phyloP scores from a whole-genome alignment of 2,329 filamentous ascomycete species.

The Epichloe scottii region DNA sequence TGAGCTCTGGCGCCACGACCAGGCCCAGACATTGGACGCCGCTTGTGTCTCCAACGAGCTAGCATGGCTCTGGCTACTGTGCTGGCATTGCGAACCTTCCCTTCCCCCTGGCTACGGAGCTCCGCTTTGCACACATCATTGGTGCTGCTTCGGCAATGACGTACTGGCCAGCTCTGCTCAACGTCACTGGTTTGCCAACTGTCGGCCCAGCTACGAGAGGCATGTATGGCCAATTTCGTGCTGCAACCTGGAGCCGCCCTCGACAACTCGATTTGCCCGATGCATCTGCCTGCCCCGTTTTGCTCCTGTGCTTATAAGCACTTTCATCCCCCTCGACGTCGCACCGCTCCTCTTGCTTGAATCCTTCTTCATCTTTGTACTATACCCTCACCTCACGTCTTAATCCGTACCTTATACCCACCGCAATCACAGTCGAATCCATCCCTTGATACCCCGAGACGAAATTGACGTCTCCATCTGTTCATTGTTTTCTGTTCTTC shows the following conservation, averaged over 20 bases:
- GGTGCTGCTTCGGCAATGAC: constrained; percentile 16
- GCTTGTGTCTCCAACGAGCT: background rate
- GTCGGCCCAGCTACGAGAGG: background rate
- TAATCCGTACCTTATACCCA: constrained; percentile 8
- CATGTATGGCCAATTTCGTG: background rate
- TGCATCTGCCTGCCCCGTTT: background rate
- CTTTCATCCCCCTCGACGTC: background rate
- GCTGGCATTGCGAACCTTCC: background rate
- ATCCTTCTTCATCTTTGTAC: constrained; percentile 2
- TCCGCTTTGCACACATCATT: constrained; percentile 3
- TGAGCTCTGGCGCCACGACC: background rate
- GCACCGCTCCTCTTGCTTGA: constrained; percentile 1
- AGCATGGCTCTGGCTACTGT: background rate
- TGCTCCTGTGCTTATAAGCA: constrained; percentile 1
- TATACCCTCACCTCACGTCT: constrained; percentile 7
- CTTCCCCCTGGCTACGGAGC: constrained; percentile 5
- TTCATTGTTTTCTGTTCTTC: background rate
- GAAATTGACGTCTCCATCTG: background rate
- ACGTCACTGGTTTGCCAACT: constrained; percentile 18
- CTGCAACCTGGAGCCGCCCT: background rate
- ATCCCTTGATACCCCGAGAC: constrained; percentile 18
- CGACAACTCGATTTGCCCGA: background rate
- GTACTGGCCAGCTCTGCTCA: constrained; percentile 20
- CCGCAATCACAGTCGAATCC: constrained; percentile 11
- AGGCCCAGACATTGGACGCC: background rate